A percentile compares a stretch with the other conserved stretches of the same genome.
Conservation (phyloP, 1,139 yeast genomes). For the Saccharomyces pastorianus region DNA sequence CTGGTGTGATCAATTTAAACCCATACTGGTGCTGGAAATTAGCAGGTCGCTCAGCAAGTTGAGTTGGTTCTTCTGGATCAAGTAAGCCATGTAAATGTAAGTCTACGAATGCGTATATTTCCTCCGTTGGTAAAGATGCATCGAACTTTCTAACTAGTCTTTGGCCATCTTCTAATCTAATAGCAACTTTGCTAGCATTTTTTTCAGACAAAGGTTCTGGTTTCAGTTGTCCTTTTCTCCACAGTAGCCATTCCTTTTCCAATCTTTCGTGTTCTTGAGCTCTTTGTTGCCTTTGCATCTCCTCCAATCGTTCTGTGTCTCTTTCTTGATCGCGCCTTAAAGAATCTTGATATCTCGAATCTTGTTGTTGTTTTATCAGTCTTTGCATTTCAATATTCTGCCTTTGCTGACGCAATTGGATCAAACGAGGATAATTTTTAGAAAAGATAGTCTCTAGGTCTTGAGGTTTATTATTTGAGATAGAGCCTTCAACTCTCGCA, state of each 20-base stretch:
- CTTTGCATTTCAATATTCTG: slow-evolving; percentile 55
- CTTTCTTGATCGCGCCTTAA: slow-evolving; percentile 39
- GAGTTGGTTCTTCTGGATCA: slow-evolving; percentile 19
- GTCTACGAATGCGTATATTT: slow-evolving; percentile 55
- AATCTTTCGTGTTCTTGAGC: slow-evolving; percentile 21
- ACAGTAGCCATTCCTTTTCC: slow-evolving; percentile 38
- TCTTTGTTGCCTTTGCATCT: slow-evolving; percentile 24
- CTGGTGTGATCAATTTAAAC: slow-evolving; percentile 46
- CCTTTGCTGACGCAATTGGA: slow-evolving; percentile 51
- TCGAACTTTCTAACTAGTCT: slow-evolving; percentile 45
- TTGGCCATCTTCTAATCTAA: slow-evolving; percentile 45
- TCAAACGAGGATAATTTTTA: slow-evolving; percentile 55
- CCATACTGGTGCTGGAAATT: slow-evolving; percentile 38
- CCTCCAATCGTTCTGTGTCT: slow-evolving; percentile 29
- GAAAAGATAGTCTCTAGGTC: slow-evolving; percentile 38
- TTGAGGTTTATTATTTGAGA: slow-evolving; percentile 23
- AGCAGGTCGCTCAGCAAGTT: slow-evolving; percentile 28
- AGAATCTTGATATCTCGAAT: slow-evolving; percentile 65
- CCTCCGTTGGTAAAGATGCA: slow-evolving; percentile 41
- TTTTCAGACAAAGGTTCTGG: slow-evolving; percentile 31
- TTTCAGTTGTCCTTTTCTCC: slow-evolving; percentile 38
- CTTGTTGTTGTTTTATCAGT: slow-evolving; percentile 63
- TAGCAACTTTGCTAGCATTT: slow-evolving; percentile 45
- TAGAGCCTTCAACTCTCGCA: slow-evolving; percentile 60
- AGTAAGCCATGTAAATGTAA: slow-evolving; percentile 32